Evolutionary conservation across 73 alveolate genomes (phyloP), one percentile per base, ranked within the genome.

Genomic region (Symbiodinium pilosum): DNA sequence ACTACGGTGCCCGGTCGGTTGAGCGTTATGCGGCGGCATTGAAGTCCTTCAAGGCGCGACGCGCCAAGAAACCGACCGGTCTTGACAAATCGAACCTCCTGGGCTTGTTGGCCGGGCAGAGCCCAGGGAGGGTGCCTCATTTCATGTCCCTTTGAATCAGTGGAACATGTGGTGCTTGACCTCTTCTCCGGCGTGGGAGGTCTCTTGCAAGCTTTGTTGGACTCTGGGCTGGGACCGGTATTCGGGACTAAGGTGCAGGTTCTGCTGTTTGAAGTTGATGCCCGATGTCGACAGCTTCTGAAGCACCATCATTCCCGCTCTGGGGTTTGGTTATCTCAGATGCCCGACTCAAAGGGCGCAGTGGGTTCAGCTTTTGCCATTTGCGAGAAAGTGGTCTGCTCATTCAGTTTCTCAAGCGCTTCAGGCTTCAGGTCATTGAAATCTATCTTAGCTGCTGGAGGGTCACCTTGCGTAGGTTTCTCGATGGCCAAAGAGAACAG

Each of bases 131-230:
- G 51, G 6, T 59, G 54, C 87, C 16, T 2, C 51, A 28, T 14
- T 4, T 34, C 59, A 38, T 21, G 11, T 36, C 87, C 87, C 51
- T 81, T 81, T 40, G 54, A 34, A 2, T 36, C 87, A 8, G 87
- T 40, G 38, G 21, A 81, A 40, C 87, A 81, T 81, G 51, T 81
- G 87, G 87, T 81, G 87, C 7, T 81, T 26, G 87, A 81, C 40
- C 54, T 81, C 9, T 81, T 81, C 54, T 81, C 87, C 24, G 87
- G 87, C 87, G 40, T 36, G 87, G 87, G 87, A 20, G 87, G 56
- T 12, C 43, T 81, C 21, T 81, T 81, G 87, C 87, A 81, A 18
- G 87, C 87, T 14, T 14, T 38, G 32, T 56, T 81, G 51, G 87
- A 81, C 16, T 38, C 87, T 0, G 87, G 87, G 11, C 41, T 81